Evolutionary conservation across 2,329 filamentous ascomycete species (phyloP).

Genomic region (Colletotrichum trifolii): DNA sequence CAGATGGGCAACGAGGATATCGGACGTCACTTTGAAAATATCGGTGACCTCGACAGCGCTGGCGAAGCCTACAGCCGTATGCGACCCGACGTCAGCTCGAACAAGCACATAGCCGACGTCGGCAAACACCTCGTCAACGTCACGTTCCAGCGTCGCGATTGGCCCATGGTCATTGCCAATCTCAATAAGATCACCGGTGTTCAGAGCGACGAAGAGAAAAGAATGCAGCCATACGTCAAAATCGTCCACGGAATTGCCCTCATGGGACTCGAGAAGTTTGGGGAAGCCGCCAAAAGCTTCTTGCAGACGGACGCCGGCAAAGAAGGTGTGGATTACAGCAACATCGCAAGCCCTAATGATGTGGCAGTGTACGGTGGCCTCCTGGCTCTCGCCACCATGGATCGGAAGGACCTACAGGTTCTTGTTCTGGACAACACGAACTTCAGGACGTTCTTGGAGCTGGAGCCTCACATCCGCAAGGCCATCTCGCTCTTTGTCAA

Average conservation of each 20-base stretch:
- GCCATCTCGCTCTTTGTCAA: constrained; percentile 91
- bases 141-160: constrained; percentile 80
- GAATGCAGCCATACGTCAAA: constrained; percentile 62
- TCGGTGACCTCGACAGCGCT: constrained; percentile 78
- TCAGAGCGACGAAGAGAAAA: constrained; percentile 59
- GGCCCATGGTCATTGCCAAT: constrained; percentile 72
- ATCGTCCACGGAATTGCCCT: constrained; percentile 63
- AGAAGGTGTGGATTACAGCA: constrained; percentile 66
- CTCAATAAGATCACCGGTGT: constrained; percentile 71
- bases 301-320: constrained; percentile 64
- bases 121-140: constrained; percentile 82
- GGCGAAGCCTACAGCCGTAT: constrained; percentile 85
- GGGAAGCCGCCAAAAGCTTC: constrained; percentile 78
- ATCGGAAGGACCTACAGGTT: constrained; percentile 77
- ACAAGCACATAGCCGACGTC: constrained; percentile 86
- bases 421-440: constrained; percentile 81
- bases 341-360: constrained; percentile 85
- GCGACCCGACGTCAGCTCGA: constrained; percentile 88
- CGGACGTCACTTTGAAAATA: constrained; percentile 83
- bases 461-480: constrained; percentile 93
- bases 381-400: constrained; percentile 90
- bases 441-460: constrained; percentile 89
- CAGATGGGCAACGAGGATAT: constrained; percentile 97
- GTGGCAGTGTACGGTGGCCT: constrained; percentile 92
- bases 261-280: constrained; percentile 58